These are phyloP conservation scores for Glycine soja DNA, from an alignment of 306 rosid genomes.

Conservation along the genomic window DNA sequence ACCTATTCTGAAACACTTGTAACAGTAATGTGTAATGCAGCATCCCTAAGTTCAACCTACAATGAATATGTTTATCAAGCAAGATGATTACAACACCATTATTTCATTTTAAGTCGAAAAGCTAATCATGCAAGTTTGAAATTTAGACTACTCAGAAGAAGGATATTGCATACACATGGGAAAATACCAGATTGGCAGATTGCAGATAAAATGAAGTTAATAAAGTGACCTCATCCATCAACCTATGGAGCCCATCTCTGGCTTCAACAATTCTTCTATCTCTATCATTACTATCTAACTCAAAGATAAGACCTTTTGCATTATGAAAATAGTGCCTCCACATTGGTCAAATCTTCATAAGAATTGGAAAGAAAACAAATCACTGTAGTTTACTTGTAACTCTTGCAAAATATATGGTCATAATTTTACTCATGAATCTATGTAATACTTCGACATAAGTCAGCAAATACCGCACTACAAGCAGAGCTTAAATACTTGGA, in stretches of 20 bases:
- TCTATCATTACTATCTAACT: slow-evolving; percentile 69
- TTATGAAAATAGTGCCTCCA: slow-evolving; percentile 81
- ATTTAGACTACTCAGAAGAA: slow-evolving; percentile 7
- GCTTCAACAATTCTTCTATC: slow-evolving; percentile 65
- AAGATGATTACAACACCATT: slow-evolving; percentile 26
- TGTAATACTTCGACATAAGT: not conserved
- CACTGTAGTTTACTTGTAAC: not conserved
- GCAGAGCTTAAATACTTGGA: not conserved
- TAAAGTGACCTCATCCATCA: slow-evolving; percentile 67
- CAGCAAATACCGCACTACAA: not conserved
- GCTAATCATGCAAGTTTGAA: slow-evolving; percentile 26
- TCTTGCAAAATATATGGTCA: slow-evolving; percentile 8
- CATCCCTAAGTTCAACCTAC: slow-evolving; percentile 65
- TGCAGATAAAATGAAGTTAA: slow-evolving; percentile 16
- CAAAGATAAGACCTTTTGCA: slow-evolving; percentile 65
- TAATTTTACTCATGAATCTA: not conserved
- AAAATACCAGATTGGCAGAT: not conserved
- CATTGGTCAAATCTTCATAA: slow-evolving; percentile 65
- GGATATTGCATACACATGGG: slow-evolving; percentile 14
- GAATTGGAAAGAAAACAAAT: slow-evolving; percentile 7
- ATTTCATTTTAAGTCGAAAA: slow-evolving; percentile 27
- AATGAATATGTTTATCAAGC: slow-evolving; percentile 12
- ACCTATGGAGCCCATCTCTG: slow-evolving; percentile 57
- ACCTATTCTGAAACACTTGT: slow-evolving; percentile 56
- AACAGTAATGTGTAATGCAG: slow-evolving; percentile 49